Evolutionary conservation across 768 basidiomycete species (phyloP).

Genomic region (Suillus lakei): DNA sequence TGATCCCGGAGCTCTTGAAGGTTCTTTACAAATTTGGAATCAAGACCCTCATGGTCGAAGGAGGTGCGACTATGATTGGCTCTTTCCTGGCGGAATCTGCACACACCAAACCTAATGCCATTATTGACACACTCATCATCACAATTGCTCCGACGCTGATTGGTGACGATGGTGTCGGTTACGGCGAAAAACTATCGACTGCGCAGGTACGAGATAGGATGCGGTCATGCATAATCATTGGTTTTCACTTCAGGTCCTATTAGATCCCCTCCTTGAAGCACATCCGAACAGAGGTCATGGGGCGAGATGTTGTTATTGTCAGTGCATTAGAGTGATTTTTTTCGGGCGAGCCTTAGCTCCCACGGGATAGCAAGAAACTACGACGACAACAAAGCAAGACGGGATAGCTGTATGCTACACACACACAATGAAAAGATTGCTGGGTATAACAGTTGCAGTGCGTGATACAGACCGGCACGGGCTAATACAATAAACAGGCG

Average conservation of each 20-base stretch:
- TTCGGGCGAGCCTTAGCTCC: background rate
- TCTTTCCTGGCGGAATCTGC: slow-evolving; percentile 40
- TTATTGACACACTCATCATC: slow-evolving; percentile 77
- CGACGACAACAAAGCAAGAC: background rate
- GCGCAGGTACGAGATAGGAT: slow-evolving; percentile 16
- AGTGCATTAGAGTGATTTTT: slow-evolving; percentile 1
- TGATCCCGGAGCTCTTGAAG: slow-evolving; percentile 54
- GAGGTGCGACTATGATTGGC: slow-evolving; percentile 82
- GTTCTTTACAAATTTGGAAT: slow-evolving; percentile 62
- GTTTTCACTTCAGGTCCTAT: background rate
- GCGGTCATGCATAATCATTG: background rate
- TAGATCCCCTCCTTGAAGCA: slow-evolving; percentile 34
- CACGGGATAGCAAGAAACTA: background rate
- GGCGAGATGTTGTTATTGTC: slow-evolving; percentile 38
- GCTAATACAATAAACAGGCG: background rate
- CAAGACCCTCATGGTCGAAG: slow-evolving; percentile 91
- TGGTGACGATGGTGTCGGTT: slow-evolving; percentile 71
- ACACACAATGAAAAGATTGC: background rate
- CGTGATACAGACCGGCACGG: background rate
- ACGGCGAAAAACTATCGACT: slow-evolving; percentile 36
- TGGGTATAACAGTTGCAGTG: slow-evolving; percentile 3
- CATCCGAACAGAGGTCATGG: slow-evolving; percentile 32
- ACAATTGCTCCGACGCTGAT: slow-evolving; percentile 90
- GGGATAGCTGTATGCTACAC: background rate
- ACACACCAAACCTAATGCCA: slow-evolving; percentile 17